A percentile compares a stretch with the other conserved stretches of the same genome.
Evolutionary conservation across 305 asterid genomes (phyloP).

Genomic region (Plantago coronopus): DNA sequence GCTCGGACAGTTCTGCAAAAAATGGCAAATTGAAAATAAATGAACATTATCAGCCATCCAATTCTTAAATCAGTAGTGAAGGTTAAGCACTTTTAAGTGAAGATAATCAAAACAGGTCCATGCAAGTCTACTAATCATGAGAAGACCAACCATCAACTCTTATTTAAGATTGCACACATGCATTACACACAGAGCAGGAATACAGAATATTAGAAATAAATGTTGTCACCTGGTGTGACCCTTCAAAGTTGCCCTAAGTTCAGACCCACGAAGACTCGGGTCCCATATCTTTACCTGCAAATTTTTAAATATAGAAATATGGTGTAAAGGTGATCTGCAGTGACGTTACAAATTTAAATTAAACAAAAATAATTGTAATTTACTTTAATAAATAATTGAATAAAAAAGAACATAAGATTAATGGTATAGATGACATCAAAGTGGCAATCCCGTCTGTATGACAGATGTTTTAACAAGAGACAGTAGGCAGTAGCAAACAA

Average conservation of each 20-base stretch:
- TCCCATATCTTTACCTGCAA: constrained; percentile 94
- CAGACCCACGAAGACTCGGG: constrained; percentile 92
- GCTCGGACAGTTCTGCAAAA: constrained; percentile 75
- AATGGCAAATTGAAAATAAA: constrained; percentile 11
- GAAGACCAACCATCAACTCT: constrained; percentile 14
- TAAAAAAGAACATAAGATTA: no score
- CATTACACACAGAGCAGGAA: not conserved
- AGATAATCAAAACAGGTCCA: not conserved
- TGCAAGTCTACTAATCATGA: not conserved
- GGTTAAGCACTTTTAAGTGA: constrained; percentile 1
- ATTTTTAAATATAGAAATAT: constrained; percentile 5
- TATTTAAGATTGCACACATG: constrained; percentile 6
- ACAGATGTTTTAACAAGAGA: no score
- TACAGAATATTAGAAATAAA: not conserved
- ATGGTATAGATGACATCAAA: no score
- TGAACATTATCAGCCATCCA: constrained; percentile 16
- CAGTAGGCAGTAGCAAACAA: no score
- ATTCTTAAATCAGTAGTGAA: constrained; percentile 10
- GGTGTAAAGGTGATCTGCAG: constrained; percentile 8
- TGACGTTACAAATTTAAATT: no score
- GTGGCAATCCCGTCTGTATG: no score
- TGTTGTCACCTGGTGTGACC: constrained; percentile 74
- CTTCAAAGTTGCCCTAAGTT: constrained; percentile 81
- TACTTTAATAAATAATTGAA: no score
- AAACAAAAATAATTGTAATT: no score